Base-by-base conservation (phyloP, 164 flowering plant species). In the Buxus sempervirens region DNA sequence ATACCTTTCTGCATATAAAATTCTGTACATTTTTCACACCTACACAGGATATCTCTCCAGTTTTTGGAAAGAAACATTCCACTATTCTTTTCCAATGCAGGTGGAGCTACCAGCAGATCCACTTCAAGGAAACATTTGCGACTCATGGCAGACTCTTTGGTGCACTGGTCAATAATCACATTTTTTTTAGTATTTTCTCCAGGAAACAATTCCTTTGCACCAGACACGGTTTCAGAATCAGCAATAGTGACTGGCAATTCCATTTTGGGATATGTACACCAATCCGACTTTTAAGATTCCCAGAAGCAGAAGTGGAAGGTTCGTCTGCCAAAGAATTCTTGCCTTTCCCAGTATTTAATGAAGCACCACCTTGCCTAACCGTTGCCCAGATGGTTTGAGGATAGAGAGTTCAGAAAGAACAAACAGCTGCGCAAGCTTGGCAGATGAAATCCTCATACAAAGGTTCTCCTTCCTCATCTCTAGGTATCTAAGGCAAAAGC, bases 401-500 rank as follows among this genome's bases (percentile, higher is more conserved):
- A 81, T 93, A 91, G 53, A 79, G 75, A 19, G 66, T 72, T 76
- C 93, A 73, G 77, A 93, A 91, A 58, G 88, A 85, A 65, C 87
- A 91, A 36, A 69, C 66, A 10, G 58, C 72, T 21, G 93, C 83
- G 73, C 99, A 96, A 21, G 77, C 74, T 70, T 73, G 76, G 71
- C 99, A 96, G 68, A 93, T 88, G 64, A 96, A 87, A 77, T 96
- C 99, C 78, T 91, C 97, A 72, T 90, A 93, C 0, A 80, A 53
- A 25, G 98, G 97, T 69, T 88, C 97, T 57, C 92, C 96, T 80
- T 93, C 98, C 62, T 84, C 97, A 65, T 96, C 96, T 77, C 91
- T 87, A 26, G 98, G 99, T 75, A 96, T 81, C 99, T 96, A 83
- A 22, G n/a, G 55, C 14, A 73, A 42, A 32, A 67, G 48, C 32